Evolutionary conservation across 768 basidiomycete genomes (phyloP), one percentile per base, ranked within the genome.

Genomic region (Leccinum obscurum): DNA sequence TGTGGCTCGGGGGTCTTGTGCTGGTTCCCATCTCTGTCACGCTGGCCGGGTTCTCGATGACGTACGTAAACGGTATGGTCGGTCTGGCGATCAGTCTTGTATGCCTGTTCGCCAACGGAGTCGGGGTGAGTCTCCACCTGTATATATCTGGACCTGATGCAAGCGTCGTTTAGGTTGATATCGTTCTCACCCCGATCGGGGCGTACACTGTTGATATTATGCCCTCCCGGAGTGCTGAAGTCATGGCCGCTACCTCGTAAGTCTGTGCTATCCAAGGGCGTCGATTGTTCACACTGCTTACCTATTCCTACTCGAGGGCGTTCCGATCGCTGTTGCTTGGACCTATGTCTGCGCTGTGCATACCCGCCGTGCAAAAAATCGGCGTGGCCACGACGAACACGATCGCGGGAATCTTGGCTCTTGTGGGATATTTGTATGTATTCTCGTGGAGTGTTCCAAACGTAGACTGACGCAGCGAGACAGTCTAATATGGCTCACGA

Each of bases 121-220:
- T 87, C 20, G 88, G 88, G 26, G 89, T 89, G 66, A 55, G 80
- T 76, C 17, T 1, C 32, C 32, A 32, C 5, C 1, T 1, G 20
- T 17, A 17, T 15, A 14, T 52, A 6, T 39, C 9, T 22, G 11
- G 32, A 4, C 13, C n/a, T 61, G 10, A 56, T 46, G 14, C 41
- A 28, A 63, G 8, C 17, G 28, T 34, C 44, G 4, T 34, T 51
- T 50, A 88, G 87, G 79, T 85, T 17, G 83, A 88, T 64, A 66
- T 84, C 51, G 80, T 83, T 11, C 73, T 88, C 41, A 79, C 80
- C 8, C 86, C 87, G 0, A 75, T 76, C 17, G 77, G 82, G 10
- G 77, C 87, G 5, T 89, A 88, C 62, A 71, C 74, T 30, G 80
- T 89, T 5, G 89, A 90, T 61, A 71, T 88, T 13, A 62, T 89